Evolutionary conservation across 805 yeast genomes (phyloP).

Genomic region (Lipomyces starkeyi): DNA sequence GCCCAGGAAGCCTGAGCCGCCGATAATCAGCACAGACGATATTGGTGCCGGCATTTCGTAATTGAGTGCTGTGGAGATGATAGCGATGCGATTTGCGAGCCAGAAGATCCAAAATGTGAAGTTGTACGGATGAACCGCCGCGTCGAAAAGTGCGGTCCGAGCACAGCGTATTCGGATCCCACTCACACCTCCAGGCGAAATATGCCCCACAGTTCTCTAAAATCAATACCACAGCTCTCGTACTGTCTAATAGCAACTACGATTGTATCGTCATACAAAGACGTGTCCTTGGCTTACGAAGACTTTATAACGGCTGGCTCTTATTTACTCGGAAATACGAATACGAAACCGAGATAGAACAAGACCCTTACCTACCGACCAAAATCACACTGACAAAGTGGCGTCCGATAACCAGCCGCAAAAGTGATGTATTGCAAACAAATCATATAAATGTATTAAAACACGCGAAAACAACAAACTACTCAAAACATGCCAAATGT

Average conservation of each 20-base stretch:
- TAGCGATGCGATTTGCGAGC: not conserved
- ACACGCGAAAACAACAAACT: not conserved
- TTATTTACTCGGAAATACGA: no score
- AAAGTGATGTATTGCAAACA: no score
- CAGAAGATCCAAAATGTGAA: not conserved
- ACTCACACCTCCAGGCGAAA: no score
- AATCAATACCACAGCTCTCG: not conserved
- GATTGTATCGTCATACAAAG: not conserved
- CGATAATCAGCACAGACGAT: slow-evolving; percentile 75
- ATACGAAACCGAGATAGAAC: no score
- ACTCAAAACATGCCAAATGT: not conserved
- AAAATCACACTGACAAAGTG: no score
- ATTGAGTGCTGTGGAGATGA: not conserved
- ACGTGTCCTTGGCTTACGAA: not conserved
- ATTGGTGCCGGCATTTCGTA: not conserved
- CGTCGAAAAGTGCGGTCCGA: not conserved
- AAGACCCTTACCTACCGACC: no score
- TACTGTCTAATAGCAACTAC: not conserved
- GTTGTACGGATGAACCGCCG: not conserved
- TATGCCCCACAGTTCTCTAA: no score
- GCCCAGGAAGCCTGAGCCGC: slow-evolving; percentile 95
- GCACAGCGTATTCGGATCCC: not conserved
- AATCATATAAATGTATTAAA: no score
- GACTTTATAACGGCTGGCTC: no score
- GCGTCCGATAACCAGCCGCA: no score